A percentile compares a stretch with the other conserved stretches of the same genome.
Evolutionary conservation across 495 filamentous ascomycete genomes (phyloP).

Genomic region (Penicillium paradoxum): DNA sequence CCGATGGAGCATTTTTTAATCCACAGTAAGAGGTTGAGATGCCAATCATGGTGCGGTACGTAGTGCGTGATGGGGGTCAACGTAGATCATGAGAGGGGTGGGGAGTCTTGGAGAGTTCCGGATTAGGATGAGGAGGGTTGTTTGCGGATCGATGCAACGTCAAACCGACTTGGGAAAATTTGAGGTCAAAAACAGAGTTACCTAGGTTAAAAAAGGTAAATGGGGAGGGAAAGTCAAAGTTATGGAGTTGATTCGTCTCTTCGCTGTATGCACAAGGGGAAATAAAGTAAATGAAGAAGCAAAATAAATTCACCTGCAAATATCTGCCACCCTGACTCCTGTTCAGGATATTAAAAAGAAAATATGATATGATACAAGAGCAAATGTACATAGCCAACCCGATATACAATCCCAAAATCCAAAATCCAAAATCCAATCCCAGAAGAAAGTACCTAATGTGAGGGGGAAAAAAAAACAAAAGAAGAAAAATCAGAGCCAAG

Average conservation of each 20-base stretch:
- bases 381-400: conserved; percentile 22
- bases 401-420: conserved; percentile 10
- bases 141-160: conserved; percentile 1
- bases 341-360: conserved; percentile 4
- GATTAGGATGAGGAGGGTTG: not conserved
- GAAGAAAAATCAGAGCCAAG: conserved; percentile 1
- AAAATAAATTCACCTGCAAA: not conserved
- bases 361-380: conserved; percentile 21
- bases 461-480: no score
- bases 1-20: not conserved
- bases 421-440: no score
- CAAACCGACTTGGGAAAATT: not conserved
- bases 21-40: not conserved
- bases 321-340: not conserved
- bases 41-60: not conserved
- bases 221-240: not conserved
- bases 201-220: not conserved
- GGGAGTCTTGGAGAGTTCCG: not conserved
- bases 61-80: not conserved
- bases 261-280: no score
- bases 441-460: no score
- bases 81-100: not conserved
- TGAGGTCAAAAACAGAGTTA: not conserved
- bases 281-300: not conserved
- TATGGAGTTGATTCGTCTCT: not conserved